Evolutionary conservation across 768 basidiomycete species (phyloP), one percentile per base, ranked within the genome.

Genomic region (Phlebiopsis gigantea): DNA sequence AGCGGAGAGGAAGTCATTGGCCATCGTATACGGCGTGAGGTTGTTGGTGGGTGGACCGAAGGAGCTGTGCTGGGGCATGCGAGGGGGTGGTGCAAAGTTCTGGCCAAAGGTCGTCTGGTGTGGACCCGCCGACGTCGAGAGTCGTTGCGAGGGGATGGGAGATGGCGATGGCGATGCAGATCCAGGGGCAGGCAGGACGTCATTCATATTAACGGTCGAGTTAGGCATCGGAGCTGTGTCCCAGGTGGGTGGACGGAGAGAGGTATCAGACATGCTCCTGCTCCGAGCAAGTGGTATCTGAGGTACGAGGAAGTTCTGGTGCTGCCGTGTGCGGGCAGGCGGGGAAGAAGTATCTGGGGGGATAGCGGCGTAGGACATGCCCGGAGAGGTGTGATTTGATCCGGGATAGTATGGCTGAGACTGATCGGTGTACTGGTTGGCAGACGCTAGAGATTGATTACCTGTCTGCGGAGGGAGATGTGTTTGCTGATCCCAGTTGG

Each of bases 201-300:
- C 78, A 64, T 75, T 67, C 65, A 77, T 70, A 61, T 67, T 74
- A 53, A 75, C 70, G 19, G 69, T 67, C 4, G 72, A 71, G 61
- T 69, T 73, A 8, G 68, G 68, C 70, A 73, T 72, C 64, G 73
- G 61, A 17, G 71, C 56, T 48, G 69, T 56, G 53, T 79, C 75
- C 84, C 84, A 84, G 45, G 78, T 66, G 1, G 78, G 79, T 15
- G 79, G 78, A 55, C 84, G 80, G 2, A 79, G 72, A 44, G 80
- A 73, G 0, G 81, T 78, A 46, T 87, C 85, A 1, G 83, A 83
- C 62, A 84, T 80, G 69, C 82, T 84, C 52, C 85, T 75, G 22
- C 73, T 70, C 31, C 83, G 77, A 31, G 61, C 59, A 9, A 70
- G 69, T n/a, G 62, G 66, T 54, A 70, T 68, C 17, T 71, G 67